Evolutionary conservation across 768 basidiomycete genomes (phyloP), one percentile per base, ranked within the genome.

Genomic region (Pulveroboletus sp.): DNA sequence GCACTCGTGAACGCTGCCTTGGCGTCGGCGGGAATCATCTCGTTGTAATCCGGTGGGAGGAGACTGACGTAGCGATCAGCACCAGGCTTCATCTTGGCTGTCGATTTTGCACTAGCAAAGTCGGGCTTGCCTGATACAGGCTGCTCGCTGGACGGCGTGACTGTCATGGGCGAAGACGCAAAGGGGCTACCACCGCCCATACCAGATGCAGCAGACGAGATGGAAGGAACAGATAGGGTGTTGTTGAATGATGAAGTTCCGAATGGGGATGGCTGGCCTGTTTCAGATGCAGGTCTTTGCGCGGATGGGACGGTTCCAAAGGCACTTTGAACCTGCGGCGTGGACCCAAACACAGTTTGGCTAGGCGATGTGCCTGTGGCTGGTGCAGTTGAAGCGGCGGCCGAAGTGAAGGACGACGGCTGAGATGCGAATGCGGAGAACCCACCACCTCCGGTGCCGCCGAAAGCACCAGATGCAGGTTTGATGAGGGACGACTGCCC

Each of bases 31-130:
- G 88, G 85, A 21, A 89, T 55, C 17, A 78, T 62, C 43, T 77
- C 67, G 31, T 71, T 50, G 64, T 90, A 90, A 55, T 82, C 74
- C n/a, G 57, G 54, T 6, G 85, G 86, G 27, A 90, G 70, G 21
- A 75, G 59, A 27, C 47, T 56, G 49, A 82, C 80, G 56, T 85
- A 87, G 47, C 77, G 77, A 51, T 81, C 77, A 33, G 70, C 52
- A 7, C 74, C 78, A 2, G 76, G 75, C 56, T 52, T 73, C 70
- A 55, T 72, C 73, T 46, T 69, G 6, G 53, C 54, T 24, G 21
- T 59, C 40, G 53, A 53, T 39, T 65, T 69, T n/a, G 69, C 68
- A 1, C 58, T 38, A 8, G 62, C 54, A 54, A 75, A 74, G 50
- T 69, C 70, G 4, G 69, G 73, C 38, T 39, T 42, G 23, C 62